Evolutionary conservation across 2,329 filamentous ascomycete species (phyloP).

Genomic region (Aspergillus brasiliensis): DNA sequence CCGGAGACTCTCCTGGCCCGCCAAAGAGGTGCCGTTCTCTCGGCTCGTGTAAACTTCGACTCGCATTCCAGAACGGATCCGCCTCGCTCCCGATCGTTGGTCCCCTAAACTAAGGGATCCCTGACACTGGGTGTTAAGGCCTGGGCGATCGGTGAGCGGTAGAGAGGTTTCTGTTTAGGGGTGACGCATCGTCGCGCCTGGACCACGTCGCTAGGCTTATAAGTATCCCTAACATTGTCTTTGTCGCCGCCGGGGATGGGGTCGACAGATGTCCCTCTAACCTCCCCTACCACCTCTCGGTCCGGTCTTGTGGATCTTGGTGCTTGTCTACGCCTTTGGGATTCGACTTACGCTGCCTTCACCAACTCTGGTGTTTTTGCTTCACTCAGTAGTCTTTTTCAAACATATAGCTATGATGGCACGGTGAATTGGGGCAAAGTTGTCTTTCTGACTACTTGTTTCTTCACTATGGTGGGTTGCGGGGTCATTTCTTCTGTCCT

Average conservation of each 20-base stretch:
- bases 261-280: conserved; percentile 12
- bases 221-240: conserved; percentile 13
- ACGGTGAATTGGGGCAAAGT: conserved; percentile 32
- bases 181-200: conserved; percentile 11
- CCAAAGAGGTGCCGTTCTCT: conserved; percentile 24
- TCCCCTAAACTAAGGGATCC: conserved; percentile 3
- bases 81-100: conserved; percentile 16
- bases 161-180: conserved; percentile 11
- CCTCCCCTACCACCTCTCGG: conserved; percentile 10
- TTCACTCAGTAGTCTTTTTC: conserved; percentile 22
- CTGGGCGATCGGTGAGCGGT: conserved; percentile 11
- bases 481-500: conserved; percentile 34
- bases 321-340: conserved; percentile 21
- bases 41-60: conserved; percentile 23
- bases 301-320: conserved; percentile 10
- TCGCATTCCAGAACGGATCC: conserved; percentile 27
- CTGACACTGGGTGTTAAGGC: conserved; percentile 11
- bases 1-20: conserved; percentile 8
- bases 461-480: conserved; percentile 41
- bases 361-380: conserved; percentile 22
- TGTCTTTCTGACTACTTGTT: conserved; percentile 34
- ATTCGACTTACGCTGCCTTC: conserved; percentile 22
- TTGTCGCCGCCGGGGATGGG: conserved; percentile 17
- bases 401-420: conserved; percentile 30
- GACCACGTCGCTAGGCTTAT: conserved; percentile 16